Percentiles rank a stretch among this genome's conserved stretches.
Conservation (phyloP, 306 rosid genomes). For the Corylus americana region DNA sequence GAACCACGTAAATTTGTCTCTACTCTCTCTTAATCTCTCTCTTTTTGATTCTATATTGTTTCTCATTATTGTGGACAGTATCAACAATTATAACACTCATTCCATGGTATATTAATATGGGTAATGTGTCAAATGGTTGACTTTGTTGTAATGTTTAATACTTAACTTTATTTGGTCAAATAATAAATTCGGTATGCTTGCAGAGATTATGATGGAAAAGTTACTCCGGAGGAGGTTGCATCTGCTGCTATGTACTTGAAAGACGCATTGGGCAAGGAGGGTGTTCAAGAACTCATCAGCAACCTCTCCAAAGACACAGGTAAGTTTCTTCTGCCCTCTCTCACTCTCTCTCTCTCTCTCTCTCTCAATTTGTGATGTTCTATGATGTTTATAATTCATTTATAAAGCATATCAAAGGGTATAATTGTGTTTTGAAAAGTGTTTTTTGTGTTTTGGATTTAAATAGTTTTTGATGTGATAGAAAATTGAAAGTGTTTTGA, state of each 20-base stretch:
- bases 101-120: background rate
- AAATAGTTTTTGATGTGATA: no score
- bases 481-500: no score
- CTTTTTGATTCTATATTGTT: no score
- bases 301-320: conserved; percentile 93
- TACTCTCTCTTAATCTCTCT: no score
- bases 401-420: background rate
- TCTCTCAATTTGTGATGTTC: conserved; percentile 11
- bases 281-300: conserved; percentile 87
- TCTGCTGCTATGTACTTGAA: conserved; percentile 87
- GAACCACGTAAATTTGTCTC: no score
- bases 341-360: background rate
- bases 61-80: no score
- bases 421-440: no score
- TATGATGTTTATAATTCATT: background rate
- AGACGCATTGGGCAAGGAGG: conserved; percentile 89
- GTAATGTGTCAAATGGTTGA: background rate
- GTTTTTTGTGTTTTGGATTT: background rate
- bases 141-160: background rate
- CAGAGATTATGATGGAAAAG: conserved; percentile 97
- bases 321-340: conserved; percentile 11
- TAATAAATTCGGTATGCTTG: conserved; percentile 13
- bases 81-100: background rate
- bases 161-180: background rate
- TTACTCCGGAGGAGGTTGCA: conserved; percentile 96